Evolutionary conservation across 2,329 filamentous ascomycete genomes (phyloP).

Genomic region (Cadophora malorum): DNA sequence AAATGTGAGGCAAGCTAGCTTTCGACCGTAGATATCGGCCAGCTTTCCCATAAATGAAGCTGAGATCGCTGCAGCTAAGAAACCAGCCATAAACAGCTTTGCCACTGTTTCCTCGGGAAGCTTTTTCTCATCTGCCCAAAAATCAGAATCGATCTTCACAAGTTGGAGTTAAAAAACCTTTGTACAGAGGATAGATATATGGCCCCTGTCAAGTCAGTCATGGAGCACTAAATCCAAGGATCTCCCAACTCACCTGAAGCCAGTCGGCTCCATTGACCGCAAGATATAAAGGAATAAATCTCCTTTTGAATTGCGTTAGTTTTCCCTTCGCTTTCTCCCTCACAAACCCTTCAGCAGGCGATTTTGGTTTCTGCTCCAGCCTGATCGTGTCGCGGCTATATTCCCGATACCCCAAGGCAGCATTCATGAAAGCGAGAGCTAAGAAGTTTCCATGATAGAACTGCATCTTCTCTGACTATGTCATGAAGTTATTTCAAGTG

Average conservation of each 20-base stretch:
- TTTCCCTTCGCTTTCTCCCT: constrained; percentile 14
- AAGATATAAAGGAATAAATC: constrained; percentile 52
- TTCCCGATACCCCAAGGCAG: constrained; percentile 24
- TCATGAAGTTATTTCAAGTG: too few species aligned
- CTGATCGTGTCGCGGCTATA: neutral
- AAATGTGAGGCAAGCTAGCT: constrained; percentile 57
- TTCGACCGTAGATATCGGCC: constrained; percentile 46
- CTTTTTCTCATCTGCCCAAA: constrained; percentile 33
- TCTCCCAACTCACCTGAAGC: constrained; percentile 49
- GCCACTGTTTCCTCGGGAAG: constrained; percentile 38
- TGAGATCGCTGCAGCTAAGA: constrained; percentile 38
- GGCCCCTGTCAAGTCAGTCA: constrained; percentile 30
- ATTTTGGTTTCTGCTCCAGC: constrained; percentile 10
- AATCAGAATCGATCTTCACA: neutral
- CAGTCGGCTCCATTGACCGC: constrained; percentile 57
- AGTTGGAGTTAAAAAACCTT: constrained; percentile 28
- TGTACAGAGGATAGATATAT: constrained; percentile 41
- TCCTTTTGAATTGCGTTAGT: constrained; percentile 34
- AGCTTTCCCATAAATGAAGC: constrained; percentile 38
- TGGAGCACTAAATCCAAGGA: neutral
- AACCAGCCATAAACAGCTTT: constrained; percentile 38
- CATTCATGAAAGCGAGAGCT: constrained; percentile 30
- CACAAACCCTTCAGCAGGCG: neutral
- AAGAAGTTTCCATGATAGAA: constrained; percentile 35
- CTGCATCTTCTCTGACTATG: neutral